A percentile compares a stretch with the other conserved stretches of the same genome.
Evolutionary conservation across 2,329 filamentous ascomycete genomes (phyloP).

Genomic region (Sporothrix phasma): DNA sequence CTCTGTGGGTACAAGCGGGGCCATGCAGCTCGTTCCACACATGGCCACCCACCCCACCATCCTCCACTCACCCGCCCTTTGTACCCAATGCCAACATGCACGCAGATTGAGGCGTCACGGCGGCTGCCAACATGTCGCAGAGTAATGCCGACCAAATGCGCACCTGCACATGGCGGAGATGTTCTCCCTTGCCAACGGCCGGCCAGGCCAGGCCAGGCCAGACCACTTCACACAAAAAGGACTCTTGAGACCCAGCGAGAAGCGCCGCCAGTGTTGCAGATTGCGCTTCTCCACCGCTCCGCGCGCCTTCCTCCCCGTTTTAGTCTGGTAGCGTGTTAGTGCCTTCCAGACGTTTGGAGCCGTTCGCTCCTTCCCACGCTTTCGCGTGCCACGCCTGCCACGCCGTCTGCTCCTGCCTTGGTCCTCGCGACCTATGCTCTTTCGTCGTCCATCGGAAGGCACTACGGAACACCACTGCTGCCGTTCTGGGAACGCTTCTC

Average conservation of each 20-base stretch:
- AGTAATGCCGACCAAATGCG: background rate
- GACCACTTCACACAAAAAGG: too few species aligned
- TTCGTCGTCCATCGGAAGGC: background rate
- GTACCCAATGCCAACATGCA: background rate
- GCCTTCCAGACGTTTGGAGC: background rate
- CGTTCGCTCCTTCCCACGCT: background rate
- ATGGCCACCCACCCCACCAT: background rate
- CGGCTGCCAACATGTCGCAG: conserved; percentile 1
- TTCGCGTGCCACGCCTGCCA: background rate
- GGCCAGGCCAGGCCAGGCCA: background rate
- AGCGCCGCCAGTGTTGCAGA: background rate
- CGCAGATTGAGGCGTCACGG: background rate
- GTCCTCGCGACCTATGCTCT: background rate
- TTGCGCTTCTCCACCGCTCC: background rate
- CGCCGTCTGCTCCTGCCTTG: background rate
- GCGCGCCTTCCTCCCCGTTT: background rate
- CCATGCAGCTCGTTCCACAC: conserved; percentile 5
- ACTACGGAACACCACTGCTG: background rate
- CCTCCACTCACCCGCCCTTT: background rate
- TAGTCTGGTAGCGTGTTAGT: background rate
- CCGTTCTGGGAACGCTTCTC: background rate
- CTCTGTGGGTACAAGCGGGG: conserved; percentile 1
- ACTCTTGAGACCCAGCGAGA: background rate
- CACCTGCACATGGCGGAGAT: background rate
- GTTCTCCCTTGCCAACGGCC: background rate